Evolutionary conservation across 2,329 filamentous ascomycete genomes (phyloP), one percentile per base, ranked within the genome.

Genomic region (Penicillium sumatraense): DNA sequence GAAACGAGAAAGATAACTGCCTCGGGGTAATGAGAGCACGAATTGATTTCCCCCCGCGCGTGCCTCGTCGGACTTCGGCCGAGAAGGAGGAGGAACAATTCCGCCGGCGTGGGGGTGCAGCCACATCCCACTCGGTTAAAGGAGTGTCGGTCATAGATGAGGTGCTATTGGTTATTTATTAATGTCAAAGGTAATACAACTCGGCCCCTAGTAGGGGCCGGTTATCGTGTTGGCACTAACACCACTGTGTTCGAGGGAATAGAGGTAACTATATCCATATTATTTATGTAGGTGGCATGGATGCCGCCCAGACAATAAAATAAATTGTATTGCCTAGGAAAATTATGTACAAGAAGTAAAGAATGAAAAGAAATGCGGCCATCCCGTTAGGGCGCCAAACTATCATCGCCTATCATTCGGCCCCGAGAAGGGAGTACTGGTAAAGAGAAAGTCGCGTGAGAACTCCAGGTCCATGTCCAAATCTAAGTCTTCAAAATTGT

Each of bases 381-480:
- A n/a, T n/a, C n/a, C n/a, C n/a, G n/a, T n/a, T n/a, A n/a, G n/a
- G 16, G 36, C 23, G 52, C 51, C 27, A 38, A 21, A 21, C 50
- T 56, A 33, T 65, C 59, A 27, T 65, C 64, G 3, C 24, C 50
- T 56, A 33, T 65, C 59, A 27, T 65, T 64, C 3, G 61, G 53
- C 7, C 63, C 62, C 5, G 69, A 68, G 18, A 69, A 54, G 11
- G 65, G 62, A 4, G 72, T 72, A 31, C 69, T 72, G 11, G 66
- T 70, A 35, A 74, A 73, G 14, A 74, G 38, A 36, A 71, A 72
- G 20, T 74, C 70, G 31, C 68, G 72, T 0, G 69, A 69, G 49
- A 72, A 72, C 42, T 75, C 72, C 49, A 73, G 41, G 33, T 71
- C 67, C 65, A 70, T 65, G 45, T 70, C 69, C 50, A 72, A 50